These are phyloP conservation scores for Picea sitchensis DNA, from an alignment of 75 land plant species.

Conservation along the genomic window DNA sequence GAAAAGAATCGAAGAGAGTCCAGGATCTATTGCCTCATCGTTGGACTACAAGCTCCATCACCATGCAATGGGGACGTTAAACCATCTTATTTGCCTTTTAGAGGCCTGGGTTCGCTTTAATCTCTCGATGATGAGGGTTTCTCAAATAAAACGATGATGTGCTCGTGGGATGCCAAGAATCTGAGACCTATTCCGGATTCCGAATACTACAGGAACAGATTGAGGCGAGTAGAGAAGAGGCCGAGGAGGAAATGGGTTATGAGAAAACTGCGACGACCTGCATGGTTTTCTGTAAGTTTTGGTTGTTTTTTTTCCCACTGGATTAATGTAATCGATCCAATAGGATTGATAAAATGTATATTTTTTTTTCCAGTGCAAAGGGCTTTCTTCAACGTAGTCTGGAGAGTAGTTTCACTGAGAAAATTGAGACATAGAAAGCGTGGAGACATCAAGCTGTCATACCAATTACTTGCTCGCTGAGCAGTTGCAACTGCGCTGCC, in stretches of 20 bases:
- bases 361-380: too few species aligned
- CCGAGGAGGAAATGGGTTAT: slow-evolving; percentile 2
- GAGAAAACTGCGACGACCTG: slow-evolving; percentile 6
- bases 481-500: too few species aligned
- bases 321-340: too few species aligned
- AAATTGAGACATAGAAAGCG: too few species aligned
- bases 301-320: too few species aligned
- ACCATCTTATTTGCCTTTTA: neutral
- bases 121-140: neutral
- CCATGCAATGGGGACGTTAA: too few species aligned
- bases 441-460: too few species aligned
- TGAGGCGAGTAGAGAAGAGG: neutral
- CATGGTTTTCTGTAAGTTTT: neutral
- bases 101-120: neutral
- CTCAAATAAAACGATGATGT: neutral
- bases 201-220: too few species aligned
- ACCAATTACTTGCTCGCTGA: too few species aligned
- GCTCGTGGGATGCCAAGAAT: neutral
- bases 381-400: too few species aligned
- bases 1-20: neutral
- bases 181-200: neutral
- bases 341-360: too few species aligned
- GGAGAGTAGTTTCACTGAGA: too few species aligned
- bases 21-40: neutral
- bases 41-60: neutral